Evolutionary conservation across 768 basidiomycete species (phyloP).

Genomic region (Hydnum rufescens): DNA sequence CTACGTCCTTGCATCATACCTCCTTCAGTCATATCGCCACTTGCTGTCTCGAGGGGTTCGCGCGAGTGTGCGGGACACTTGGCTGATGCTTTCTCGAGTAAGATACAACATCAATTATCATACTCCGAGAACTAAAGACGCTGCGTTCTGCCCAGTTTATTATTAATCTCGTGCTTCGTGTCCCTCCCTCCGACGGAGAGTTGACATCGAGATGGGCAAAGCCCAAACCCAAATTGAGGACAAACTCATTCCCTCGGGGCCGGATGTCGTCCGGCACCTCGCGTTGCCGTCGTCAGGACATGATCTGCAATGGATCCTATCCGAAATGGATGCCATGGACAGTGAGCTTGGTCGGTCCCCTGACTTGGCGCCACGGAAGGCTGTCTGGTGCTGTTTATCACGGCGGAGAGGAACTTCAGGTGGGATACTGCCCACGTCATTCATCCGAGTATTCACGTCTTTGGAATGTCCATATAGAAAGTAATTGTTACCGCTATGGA

Average conservation of each 20-base stretch:
- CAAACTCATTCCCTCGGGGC: slow-evolving; percentile 45
- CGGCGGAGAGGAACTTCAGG: slow-evolving; percentile 11
- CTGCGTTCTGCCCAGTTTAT: slow-evolving; percentile 24
- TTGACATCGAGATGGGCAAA: slow-evolving; percentile 34
- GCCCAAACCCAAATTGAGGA: slow-evolving; percentile 46
- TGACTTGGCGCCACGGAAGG: slow-evolving; percentile 50
- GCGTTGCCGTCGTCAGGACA: slow-evolving; percentile 44
- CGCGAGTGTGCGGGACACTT: slow-evolving; percentile 30
- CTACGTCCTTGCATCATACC: slow-evolving; percentile 34
- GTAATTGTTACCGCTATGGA: slow-evolving; percentile 66
- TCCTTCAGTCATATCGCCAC: slow-evolving; percentile 37
- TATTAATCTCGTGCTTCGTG: slow-evolving; percentile 38
- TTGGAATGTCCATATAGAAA: slow-evolving; percentile 18
- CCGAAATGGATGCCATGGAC: slow-evolving; percentile 71
- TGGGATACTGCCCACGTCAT: not conserved
- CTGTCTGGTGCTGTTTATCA: slow-evolving; percentile 72
- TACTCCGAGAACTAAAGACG: not conserved
- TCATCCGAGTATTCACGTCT: not conserved
- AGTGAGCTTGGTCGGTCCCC: slow-evolving; percentile 25
- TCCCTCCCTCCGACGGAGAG: slow-evolving; percentile 38
- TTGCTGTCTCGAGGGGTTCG: slow-evolving; percentile 40
- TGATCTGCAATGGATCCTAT: slow-evolving; percentile 49
- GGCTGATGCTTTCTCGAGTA: slow-evolving; percentile 33
- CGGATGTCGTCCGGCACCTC: slow-evolving; percentile 42
- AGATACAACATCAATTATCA: slow-evolving; percentile 9